phyloP scores from a whole-genome alignment of 768 basidiomycete genomes.

The Leccinum subgranulosum region DNA sequence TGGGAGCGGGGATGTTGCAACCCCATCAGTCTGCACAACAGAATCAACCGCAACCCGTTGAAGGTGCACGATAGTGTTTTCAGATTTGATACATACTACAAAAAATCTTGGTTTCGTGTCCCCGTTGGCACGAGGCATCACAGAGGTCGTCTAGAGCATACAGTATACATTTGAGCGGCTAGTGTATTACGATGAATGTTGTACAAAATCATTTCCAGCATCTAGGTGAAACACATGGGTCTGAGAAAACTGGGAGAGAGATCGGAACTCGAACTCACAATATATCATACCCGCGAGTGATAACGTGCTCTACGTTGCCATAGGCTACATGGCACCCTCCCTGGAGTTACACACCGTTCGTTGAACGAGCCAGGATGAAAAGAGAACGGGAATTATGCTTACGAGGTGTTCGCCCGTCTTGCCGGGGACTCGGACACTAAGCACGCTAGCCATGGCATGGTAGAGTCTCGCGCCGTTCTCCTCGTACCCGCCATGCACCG shows the following conservation, averaged over 20 bases:
- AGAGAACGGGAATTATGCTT: slow-evolving; percentile 17
- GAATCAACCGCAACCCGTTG: slow-evolving; percentile 29
- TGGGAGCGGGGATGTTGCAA: slow-evolving; percentile 72
- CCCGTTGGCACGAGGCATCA: neutral
- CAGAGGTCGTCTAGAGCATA: neutral
- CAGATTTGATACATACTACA: slow-evolving; percentile 1
- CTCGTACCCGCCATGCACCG: slow-evolving; percentile 76
- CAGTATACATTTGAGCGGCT: neutral
- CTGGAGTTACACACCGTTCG: slow-evolving; percentile 20
- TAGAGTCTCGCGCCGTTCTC: slow-evolving; percentile 63
- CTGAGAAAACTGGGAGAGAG: neutral
- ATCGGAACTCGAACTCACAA: slow-evolving; percentile 33
- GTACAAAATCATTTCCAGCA: slow-evolving; percentile 34
- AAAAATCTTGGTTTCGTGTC: slow-evolving; percentile 1
- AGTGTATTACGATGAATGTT: neutral
- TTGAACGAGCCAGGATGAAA: neutral
- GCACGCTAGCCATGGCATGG: slow-evolving; percentile 56
- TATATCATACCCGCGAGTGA: slow-evolving; percentile 41
- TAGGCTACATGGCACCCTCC: slow-evolving; percentile 42
- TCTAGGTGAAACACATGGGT: slow-evolving; percentile 17
- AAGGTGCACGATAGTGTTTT: slow-evolving; percentile 22
- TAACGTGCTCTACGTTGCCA: slow-evolving; percentile 35
- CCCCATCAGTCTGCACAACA: slow-evolving; percentile 30
- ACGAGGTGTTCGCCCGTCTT: slow-evolving; percentile 73
- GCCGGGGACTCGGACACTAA: slow-evolving; percentile 62